Evolutionary conservation across 495 filamentous ascomycete species (phyloP).

Genomic region (Tuber brumale): DNA sequence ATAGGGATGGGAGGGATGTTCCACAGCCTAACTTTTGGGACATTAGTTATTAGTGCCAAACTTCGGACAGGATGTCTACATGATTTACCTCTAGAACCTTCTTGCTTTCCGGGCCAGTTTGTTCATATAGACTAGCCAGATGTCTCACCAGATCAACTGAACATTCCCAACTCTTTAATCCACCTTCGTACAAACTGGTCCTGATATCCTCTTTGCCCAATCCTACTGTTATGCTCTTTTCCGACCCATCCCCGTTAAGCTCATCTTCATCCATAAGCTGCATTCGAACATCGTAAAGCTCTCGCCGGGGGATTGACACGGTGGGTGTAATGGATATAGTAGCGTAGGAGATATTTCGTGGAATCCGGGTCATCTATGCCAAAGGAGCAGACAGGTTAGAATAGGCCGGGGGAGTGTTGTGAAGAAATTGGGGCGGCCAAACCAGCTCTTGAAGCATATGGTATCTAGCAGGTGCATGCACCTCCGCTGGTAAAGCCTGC

Average conservation of each 20-base stretch:
- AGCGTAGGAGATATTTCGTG: constrained; percentile 38
- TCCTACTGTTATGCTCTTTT: constrained; percentile 43
- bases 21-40: constrained; percentile 71
- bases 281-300: constrained; percentile 86
- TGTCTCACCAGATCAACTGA: constrained; percentile 76
- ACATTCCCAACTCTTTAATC: constrained; percentile 99
- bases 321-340: constrained; percentile 11
- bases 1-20: constrained; percentile 74
- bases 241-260: constrained; percentile 38
- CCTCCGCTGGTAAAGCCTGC: neutral
- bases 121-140: constrained; percentile 44
- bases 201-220: constrained; percentile 78
- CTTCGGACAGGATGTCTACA: neutral
- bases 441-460: constrained; percentile 31
- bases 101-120: constrained; percentile 25
- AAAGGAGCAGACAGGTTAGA: neutral
- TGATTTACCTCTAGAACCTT: constrained; percentile 69
- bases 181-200: constrained; percentile 89
- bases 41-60: neutral
- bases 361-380: constrained; percentile 20
- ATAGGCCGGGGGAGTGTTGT: neutral
- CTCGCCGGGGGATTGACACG: constrained; percentile 66
- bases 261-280: constrained; percentile 78
- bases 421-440: neutral
- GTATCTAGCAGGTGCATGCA: constrained; percentile 10